A percentile compares a stretch with the other conserved stretches of the same genome.
Conservation (phyloP, 148 eudicot genomes). For the Arbutus unedo region DNA sequence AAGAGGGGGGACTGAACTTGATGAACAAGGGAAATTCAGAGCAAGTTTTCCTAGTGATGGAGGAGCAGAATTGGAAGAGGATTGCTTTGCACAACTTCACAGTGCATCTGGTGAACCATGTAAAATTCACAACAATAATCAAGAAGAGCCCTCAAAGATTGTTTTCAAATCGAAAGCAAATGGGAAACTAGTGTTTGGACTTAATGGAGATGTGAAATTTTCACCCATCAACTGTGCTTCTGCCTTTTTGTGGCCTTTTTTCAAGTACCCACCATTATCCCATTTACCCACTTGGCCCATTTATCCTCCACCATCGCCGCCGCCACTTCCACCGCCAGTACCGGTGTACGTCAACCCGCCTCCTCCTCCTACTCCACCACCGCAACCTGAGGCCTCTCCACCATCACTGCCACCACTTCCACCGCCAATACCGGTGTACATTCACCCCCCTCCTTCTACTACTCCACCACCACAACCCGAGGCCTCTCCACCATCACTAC, state of each 20-base stretch:
- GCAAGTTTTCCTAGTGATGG: constrained; percentile 13
- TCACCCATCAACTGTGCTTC: constrained; percentile 32
- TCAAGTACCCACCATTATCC: constrained; percentile 11
- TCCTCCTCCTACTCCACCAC: too few species aligned
- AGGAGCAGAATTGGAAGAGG: constrained; percentile 17
- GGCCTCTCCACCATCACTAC: too few species aligned
- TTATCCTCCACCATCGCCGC: not conserved
- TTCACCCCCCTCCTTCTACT: too few species aligned
- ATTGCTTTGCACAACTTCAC: constrained; percentile 42
- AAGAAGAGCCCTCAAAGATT: constrained; percentile 24
- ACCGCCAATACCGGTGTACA: too few species aligned
- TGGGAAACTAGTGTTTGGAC: constrained; percentile 24
- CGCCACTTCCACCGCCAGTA: not conserved
- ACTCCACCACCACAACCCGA: too few species aligned
- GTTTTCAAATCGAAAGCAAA: constrained; percentile 13
- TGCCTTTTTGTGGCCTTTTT: constrained; percentile 31
- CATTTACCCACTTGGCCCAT: not conserved
- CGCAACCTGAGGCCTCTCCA: too few species aligned
- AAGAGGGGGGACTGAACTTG: not conserved
- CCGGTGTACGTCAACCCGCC: not conserved
- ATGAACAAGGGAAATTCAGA: constrained; percentile 19
- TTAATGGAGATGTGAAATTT: constrained; percentile 21
- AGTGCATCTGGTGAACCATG: constrained; percentile 32
- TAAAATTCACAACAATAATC: constrained; percentile 15
- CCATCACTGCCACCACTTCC: too few species aligned